Conservation (phyloP, 148 eudicot species). For the Cornus florida region DNA sequence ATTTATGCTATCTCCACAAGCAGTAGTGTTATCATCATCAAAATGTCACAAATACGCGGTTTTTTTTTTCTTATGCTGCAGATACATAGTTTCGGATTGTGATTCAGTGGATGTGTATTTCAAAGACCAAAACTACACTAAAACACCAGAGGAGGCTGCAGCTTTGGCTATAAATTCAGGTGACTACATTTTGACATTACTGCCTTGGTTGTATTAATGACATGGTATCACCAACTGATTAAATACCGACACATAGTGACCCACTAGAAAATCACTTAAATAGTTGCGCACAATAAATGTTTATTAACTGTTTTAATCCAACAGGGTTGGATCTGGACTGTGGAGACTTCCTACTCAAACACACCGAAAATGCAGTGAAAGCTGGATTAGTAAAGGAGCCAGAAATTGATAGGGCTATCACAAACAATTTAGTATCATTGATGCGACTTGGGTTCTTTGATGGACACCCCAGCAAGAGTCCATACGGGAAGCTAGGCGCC, state of each 20-base stretch:
- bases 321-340: conserved; percentile 66
- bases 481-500: conserved; percentile 46
- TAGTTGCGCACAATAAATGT: no score
- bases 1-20: no score
- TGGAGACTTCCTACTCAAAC: conserved; percentile 37
- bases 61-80: conserved; percentile 17
- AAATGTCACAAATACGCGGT: no score
- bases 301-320: not conserved
- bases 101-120: conserved; percentile 52
- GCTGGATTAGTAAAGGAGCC: conserved; percentile 36
- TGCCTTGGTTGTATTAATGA: no score
- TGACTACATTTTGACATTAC: not conserved
- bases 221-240: no score
- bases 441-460: conserved; percentile 68
- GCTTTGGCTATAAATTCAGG: conserved; percentile 63
- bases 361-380: conserved; percentile 42
- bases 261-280: not conserved
- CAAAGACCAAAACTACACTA: conserved; percentile 51
- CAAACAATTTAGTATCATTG: conserved; percentile 49
- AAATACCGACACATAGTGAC: no score
- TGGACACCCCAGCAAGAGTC: conserved; percentile 35
- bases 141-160: conserved; percentile 70
- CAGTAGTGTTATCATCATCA: no score
- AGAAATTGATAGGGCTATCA: conserved; percentile 46
- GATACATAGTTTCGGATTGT: conserved; percentile 72